A percentile compares a stretch with the other conserved stretches of the same genome.
These are phyloP conservation scores for Sugiyamaella paludigena DNA, from an alignment of 1,139 yeast species.

Conservation along the genomic window DNA sequence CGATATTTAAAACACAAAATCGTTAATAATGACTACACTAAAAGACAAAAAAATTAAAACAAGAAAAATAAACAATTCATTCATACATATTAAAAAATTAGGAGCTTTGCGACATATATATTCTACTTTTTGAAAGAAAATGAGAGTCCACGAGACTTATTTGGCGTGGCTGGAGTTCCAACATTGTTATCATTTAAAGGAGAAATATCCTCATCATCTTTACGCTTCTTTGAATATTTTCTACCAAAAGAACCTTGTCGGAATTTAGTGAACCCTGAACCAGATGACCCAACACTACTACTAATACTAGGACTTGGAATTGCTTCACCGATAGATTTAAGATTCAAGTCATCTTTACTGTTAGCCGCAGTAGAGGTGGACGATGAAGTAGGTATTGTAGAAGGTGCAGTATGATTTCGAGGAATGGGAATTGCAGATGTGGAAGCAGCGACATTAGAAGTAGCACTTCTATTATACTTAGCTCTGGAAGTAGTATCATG, in stretches of 20 bases:
- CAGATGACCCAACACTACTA: not conserved
- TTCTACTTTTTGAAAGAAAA: constrained; percentile 22
- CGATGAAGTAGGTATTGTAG: constrained; percentile 2
- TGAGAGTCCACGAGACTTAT: constrained; percentile 22
- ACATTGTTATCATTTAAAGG: not conserved
- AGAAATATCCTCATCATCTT: constrained; percentile 11
- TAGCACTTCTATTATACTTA: not conserved
- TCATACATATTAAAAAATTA: no score
- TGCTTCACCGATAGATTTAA: constrained; percentile 10
- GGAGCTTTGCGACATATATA: no score
- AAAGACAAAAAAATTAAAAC: no score
- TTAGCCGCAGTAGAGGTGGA: constrained; percentile 2
- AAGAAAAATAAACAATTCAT: no score
- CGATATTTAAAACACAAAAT: not conserved
- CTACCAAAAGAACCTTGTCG: constrained; percentile 14
- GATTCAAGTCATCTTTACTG: constrained; percentile 14
- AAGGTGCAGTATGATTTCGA: not conserved
- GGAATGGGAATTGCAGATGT: constrained; percentile 11
- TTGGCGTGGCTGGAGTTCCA: constrained; percentile 7
- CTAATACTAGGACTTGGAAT: constrained; percentile 1
- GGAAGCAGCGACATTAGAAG: constrained; percentile 13
- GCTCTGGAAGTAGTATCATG: not conserved
- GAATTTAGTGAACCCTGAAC: constrained; percentile 12
- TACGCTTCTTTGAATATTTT: constrained; percentile 14
- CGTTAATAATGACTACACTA: no score